phyloP scores from a whole-genome alignment of 1,139 yeast species.

The Candida gigantensis region DNA sequence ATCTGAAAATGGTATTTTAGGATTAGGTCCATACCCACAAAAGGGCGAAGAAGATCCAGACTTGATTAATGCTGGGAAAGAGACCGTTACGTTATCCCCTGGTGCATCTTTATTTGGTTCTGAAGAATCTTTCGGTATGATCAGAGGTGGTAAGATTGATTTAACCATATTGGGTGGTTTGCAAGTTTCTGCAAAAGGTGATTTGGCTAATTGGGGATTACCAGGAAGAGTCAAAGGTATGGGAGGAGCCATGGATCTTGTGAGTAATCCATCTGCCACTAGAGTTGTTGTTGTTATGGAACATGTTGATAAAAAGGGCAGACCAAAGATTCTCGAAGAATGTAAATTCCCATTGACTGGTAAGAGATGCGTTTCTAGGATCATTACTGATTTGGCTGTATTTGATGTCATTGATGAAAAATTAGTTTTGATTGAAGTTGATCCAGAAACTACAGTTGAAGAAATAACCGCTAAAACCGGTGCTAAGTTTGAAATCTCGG shows the following conservation, averaged over 20 bases:
- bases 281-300: constrained; percentile 52
- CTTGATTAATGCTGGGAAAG: constrained; percentile 53
- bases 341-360: constrained; percentile 53
- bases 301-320: constrained; percentile 48
- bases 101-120: constrained; percentile 53
- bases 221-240: constrained; percentile 54
- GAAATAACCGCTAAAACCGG: constrained; percentile 41
- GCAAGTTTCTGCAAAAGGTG: constrained; percentile 50
- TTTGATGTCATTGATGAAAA: constrained; percentile 42
- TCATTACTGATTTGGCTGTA: constrained; percentile 52
- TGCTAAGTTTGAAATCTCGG: constrained; percentile 39
- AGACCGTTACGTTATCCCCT: constrained; percentile 45
- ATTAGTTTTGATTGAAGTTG: constrained; percentile 42
- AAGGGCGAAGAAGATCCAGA: constrained; percentile 49
- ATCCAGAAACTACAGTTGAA: constrained; percentile 38
- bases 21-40: constrained; percentile 50
- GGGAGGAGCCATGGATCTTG: constrained; percentile 62
- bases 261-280: constrained; percentile 47
- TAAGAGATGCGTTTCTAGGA: constrained; percentile 41
- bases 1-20: constrained; percentile 52
- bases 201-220: constrained; percentile 54
- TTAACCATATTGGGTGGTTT: constrained; percentile 51
- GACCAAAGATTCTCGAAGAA: constrained; percentile 44
- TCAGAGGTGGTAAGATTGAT: constrained; percentile 48
- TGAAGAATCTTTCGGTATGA: constrained; percentile 52